phyloP scores from a whole-genome alignment of 2,329 filamentous ascomycete species.

The Cladosporium sp. region DNA sequence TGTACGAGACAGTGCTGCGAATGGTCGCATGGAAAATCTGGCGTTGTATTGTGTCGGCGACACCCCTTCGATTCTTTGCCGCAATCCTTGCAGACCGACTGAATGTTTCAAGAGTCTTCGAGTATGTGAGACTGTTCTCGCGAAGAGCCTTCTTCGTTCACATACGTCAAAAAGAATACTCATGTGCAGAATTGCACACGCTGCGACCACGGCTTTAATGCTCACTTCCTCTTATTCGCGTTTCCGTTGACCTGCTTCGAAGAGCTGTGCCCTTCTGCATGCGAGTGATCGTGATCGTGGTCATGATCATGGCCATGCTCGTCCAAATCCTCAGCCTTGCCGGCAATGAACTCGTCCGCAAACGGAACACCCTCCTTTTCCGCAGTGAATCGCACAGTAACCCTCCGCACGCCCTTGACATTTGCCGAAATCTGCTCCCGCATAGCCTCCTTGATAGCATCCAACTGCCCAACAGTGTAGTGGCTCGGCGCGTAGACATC shows the following conservation, averaged over 20 bases:
- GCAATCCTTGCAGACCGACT: background rate
- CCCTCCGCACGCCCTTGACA: slow-evolving; percentile 78
- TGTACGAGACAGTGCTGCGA: background rate
- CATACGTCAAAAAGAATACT: too few species aligned
- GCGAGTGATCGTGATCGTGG: slow-evolving; percentile 25
- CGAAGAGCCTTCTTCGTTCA: background rate
- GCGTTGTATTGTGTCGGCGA: background rate
- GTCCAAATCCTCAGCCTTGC: slow-evolving; percentile 22
- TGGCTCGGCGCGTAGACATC: slow-evolving; percentile 76
- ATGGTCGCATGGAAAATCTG: background rate
- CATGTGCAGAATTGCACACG: too few species aligned
- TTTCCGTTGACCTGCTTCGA: slow-evolving; percentile 22
- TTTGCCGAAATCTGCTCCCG: slow-evolving; percentile 71
- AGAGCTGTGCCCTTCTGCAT: slow-evolving; percentile 14
- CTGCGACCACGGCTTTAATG: too few species aligned
- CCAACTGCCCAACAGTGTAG: slow-evolving; percentile 73
- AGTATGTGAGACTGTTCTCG: too few species aligned
- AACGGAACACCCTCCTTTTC: slow-evolving; percentile 52
- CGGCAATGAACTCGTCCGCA: slow-evolving; percentile 66
- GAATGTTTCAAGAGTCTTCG: background rate
- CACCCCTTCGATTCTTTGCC: background rate
- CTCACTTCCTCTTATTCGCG: slow-evolving; percentile 26
- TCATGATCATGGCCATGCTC: slow-evolving; percentile 32
- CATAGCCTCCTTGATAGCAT: slow-evolving; percentile 70
- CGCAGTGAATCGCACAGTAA: slow-evolving; percentile 79